Conservation (phyloP, 495 filamentous ascomycete species). For the Polyplosphaeria fusca region DNA sequence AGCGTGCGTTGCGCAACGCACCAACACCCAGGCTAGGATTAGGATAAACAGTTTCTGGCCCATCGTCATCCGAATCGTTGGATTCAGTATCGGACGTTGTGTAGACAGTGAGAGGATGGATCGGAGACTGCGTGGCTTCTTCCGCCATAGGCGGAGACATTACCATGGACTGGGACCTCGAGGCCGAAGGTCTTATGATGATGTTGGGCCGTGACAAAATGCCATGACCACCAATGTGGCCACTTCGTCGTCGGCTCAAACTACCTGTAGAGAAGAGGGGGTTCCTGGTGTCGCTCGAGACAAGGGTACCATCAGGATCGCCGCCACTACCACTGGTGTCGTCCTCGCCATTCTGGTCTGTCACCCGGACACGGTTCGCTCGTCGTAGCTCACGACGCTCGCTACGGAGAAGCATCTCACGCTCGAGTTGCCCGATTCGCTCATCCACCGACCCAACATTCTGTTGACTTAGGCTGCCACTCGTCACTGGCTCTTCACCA, state of each 20-base stretch:
- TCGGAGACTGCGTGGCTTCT: slow-evolving; percentile 17
- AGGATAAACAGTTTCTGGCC: slow-evolving; percentile 18
- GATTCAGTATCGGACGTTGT: slow-evolving; percentile 9
- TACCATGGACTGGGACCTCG: slow-evolving; percentile 3
- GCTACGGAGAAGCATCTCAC: slow-evolving; percentile 46
- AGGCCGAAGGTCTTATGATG: slow-evolving; percentile 2
- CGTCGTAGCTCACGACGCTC: slow-evolving; percentile 40
- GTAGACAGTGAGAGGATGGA: slow-evolving; percentile 1
- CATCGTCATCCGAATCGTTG: slow-evolving; percentile 17
- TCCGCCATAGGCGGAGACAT: slow-evolving; percentile 10
- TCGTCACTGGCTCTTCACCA: slow-evolving; percentile 43
- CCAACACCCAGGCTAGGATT: slow-evolving; percentile 8
- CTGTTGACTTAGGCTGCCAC: slow-evolving; percentile 30
- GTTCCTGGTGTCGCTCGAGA: slow-evolving; percentile 22
- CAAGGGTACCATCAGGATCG: slow-evolving; percentile 38
- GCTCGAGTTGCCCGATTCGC: slow-evolving; percentile 49
- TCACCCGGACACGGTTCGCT: slow-evolving; percentile 11
- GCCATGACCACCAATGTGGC: neutral
- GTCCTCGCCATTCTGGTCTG: slow-evolving; percentile 37
- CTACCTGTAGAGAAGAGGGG: slow-evolving; percentile 8
- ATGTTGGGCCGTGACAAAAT: neutral
- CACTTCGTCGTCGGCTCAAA: neutral
- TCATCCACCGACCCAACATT: slow-evolving; percentile 46
- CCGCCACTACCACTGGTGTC: slow-evolving; percentile 46
- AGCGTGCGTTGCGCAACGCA: slow-evolving; percentile 8